Evolutionary conservation across 1,139 yeast genomes (phyloP).

Genomic region (Zygosaccharomyces sapae): DNA sequence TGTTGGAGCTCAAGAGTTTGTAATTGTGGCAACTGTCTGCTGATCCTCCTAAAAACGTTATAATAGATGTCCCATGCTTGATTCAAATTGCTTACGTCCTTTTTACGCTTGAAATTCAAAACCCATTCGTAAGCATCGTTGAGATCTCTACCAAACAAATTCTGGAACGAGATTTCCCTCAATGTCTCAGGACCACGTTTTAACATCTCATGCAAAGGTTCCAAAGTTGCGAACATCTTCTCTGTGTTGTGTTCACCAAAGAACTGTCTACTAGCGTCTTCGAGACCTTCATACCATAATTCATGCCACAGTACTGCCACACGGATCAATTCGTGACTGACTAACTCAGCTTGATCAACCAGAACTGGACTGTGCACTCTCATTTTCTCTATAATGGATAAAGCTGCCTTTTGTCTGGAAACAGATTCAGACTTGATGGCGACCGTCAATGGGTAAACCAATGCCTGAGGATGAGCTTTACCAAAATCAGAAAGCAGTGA

Average conservation of each 20-base stretch:
- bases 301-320: constrained; percentile 98
- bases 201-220: constrained; percentile 79
- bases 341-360: constrained; percentile 90
- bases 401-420: constrained; percentile 86
- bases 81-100: constrained; percentile 81
- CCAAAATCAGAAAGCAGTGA: constrained; percentile 85
- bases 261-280: constrained; percentile 90
- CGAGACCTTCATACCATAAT: constrained; percentile 96
- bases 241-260: constrained; percentile 94
- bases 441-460: constrained; percentile 91
- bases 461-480: constrained; percentile 93
- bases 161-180: constrained; percentile 88
- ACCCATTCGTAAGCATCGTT: constrained; percentile 95
- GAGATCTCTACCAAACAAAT: constrained; percentile 89
- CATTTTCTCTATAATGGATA: constrained; percentile 88
- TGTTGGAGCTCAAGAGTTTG: constrained; percentile 85
- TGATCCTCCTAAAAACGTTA: constrained; percentile 85
- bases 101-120: constrained; percentile 73
- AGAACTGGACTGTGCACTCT: constrained; percentile 76
- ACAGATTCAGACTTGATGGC: constrained; percentile 93
- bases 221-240: constrained; percentile 87
- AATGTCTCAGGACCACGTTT: constrained; percentile 88
- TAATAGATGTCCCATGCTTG: constrained; percentile 98
- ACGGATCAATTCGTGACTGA: constrained; percentile 87
- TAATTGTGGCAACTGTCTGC: constrained; percentile 82